Base-by-base conservation (phyloP, 2,329 filamentous ascomycete species). In the Pseudogymnoascus sp. region DNA sequence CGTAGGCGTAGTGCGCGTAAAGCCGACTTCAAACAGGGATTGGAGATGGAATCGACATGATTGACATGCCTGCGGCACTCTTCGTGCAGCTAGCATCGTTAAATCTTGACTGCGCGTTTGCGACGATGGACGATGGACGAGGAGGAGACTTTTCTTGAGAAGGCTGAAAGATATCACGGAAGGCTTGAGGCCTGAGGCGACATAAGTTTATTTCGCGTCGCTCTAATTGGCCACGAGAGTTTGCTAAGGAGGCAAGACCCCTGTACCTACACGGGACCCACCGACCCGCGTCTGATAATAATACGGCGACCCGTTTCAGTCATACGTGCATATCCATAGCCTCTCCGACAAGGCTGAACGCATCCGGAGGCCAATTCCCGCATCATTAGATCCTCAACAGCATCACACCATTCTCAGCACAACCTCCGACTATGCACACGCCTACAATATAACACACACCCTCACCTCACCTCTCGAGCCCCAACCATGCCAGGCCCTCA, bases 1-100 rank as follows among this genome's bases (percentile, higher is more conserved):
- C 57, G 59, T 18, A 61, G 59, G 43, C 53, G 30, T 58, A 62
- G 20, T 68, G 15, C 53, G 30, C 15, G 67, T 66, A 64, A 74
- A 73, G 11, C 72, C 70, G 58, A 70, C 62, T 61, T 73, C 69
- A 43, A 73, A 72, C 0, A 74, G 62, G 4, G 67, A 65, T 22
- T 70, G 67, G 0, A 75, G 67, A 41, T 72, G 71, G 15, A 68
- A 65, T 58, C 71, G 69, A 62, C 72, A 74, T 63, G 70, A 70
- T 60, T 69, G 69, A 59, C 72, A 74, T 35, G 68, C 68, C 37
- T 62, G 63, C 8, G 68, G 69, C 33, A 64, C 62, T 50, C 68
- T 69, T 9, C 66, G 68, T 28, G 66, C 66, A 9, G 64, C 67
- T 62, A 72, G 62, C 70, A 72, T 72, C n/a, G 22, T 12, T 47